Conservation (phyloP, 345 rosid genomes). For the Gossypium arboreum region DNA sequence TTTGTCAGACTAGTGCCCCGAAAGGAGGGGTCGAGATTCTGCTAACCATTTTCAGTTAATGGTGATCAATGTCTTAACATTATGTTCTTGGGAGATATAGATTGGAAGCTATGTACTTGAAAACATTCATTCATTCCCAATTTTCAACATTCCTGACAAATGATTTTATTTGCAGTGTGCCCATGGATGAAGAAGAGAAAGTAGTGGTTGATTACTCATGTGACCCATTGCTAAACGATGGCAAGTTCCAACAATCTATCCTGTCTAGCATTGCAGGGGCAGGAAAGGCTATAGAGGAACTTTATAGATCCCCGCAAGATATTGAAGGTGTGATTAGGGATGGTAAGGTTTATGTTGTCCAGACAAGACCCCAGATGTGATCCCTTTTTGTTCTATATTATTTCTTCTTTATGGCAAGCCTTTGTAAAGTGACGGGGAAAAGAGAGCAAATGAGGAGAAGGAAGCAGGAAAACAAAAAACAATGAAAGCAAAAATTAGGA, state of each 20-base stretch:
- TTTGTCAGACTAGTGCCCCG: not conserved
- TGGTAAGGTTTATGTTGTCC: conserved; percentile 84
- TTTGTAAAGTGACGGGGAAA: not conserved
- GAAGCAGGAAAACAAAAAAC: not conserved
- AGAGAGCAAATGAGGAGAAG: not conserved
- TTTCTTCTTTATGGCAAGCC: not conserved
- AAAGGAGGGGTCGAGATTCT: not conserved
- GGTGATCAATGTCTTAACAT: not conserved
- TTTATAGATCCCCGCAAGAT: conserved; percentile 85
- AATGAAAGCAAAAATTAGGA: not conserved
- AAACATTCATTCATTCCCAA: too few species aligned
- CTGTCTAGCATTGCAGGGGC: conserved; percentile 78
- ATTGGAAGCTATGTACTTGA: not conserved
- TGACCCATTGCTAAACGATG: conserved; percentile 62
- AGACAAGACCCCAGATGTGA: conserved; percentile 97
- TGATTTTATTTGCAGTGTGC: conserved; percentile 51
- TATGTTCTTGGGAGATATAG: not conserved
- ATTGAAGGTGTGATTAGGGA: conserved; percentile 92
- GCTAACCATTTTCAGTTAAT: not conserved
- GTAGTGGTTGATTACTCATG: conserved; percentile 76
- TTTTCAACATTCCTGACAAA: too few species aligned
- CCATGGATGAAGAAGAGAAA: conserved; percentile 90
- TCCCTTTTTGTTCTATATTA: conserved; percentile 4
- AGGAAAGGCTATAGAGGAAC: conserved; percentile 76
- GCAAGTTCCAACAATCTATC: conserved; percentile 54